phyloP scores from a whole-genome alignment of 225 moss, liverwort and hornwort species.

The Thuidium tamariscinum region DNA sequence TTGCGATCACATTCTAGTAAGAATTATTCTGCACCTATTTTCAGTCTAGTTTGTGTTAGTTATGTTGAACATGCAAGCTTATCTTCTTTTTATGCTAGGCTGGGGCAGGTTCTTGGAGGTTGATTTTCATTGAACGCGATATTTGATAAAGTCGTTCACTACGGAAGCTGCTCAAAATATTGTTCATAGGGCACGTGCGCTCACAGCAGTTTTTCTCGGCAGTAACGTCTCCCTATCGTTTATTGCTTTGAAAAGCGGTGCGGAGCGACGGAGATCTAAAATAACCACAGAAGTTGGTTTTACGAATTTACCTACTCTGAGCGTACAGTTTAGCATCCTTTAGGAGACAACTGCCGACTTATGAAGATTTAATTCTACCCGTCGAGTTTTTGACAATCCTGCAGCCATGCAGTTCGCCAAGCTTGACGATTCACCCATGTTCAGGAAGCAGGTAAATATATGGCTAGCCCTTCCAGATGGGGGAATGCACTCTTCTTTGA shows the following conservation, averaged over 20 bases:
- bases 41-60: background rate
- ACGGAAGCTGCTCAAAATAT: background rate
- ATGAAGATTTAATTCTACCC: background rate
- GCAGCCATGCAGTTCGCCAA: constrained; percentile 91
- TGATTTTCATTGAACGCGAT: background rate
- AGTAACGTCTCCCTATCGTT: background rate
- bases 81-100: background rate
- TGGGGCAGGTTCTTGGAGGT: constrained; percentile 7
- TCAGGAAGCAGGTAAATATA: constrained; percentile 71
- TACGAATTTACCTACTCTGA: background rate
- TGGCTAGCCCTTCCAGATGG: background rate
- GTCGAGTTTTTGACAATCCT: constrained; percentile 14
- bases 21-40: background rate
- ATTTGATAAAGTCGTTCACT: background rate
- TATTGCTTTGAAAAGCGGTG: background rate
- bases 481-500: background rate
- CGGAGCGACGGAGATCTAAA: background rate
- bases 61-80: background rate
- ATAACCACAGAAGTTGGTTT: background rate
- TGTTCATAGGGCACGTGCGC: background rate
- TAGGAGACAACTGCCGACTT: background rate
- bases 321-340: background rate
- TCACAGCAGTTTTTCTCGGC: background rate
- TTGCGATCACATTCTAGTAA: background rate
- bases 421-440: constrained; percentile 95